Base-by-base conservation (phyloP, 495 filamentous ascomycete genomes). In the Apodospora peruviana region DNA sequence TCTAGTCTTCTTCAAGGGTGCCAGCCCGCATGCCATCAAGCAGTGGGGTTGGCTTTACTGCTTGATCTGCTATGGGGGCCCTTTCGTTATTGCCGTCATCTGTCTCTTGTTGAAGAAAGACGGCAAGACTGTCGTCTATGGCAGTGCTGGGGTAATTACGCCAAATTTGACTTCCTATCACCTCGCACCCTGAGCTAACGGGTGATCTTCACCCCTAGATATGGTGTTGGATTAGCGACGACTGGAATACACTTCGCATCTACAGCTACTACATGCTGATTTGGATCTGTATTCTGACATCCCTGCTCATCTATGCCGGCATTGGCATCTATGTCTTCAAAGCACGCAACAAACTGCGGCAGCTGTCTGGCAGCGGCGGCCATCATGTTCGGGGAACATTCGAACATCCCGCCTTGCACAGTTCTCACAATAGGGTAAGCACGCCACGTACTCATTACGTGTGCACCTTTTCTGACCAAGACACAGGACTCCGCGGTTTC, bases 201-300 rank as follows among this genome's bases (percentile, higher is more conserved):
- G 18, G 2, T 20, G 9, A 2, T 19, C 14, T 5, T 14, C 5
- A 7, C 16, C 2, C 16, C 12, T 35, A 74, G 75, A 73, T 89
- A 27, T 91, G 87, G 88, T 93, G 88, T 62, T 93, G 88, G 88
- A 75, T 90, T 37, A 71, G 73, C 34, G 60, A 64, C 14, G 59
- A 78, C 38, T 88, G 80, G 77, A 79, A 81, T 49, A 67, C 75
- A 42, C 70, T 90, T 10, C 82, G 88, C 17, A 81, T 91, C 38
- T 83, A 80, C 38, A 72, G 75, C 40, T 86, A 88, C 65, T 93
- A 91, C 61, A 84, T 78, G 8, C 84, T 86, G 2, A 80, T 89
- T 16, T 91, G 88, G 87, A 55, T 84, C 21, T 76, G 84, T 40
- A 80, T 90, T 48, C 52, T 75, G 20, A 52, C 81, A 17, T 87